Base-by-base conservation (phyloP, 176 grass and related monocot genomes). In the Musa beccarii region DNA sequence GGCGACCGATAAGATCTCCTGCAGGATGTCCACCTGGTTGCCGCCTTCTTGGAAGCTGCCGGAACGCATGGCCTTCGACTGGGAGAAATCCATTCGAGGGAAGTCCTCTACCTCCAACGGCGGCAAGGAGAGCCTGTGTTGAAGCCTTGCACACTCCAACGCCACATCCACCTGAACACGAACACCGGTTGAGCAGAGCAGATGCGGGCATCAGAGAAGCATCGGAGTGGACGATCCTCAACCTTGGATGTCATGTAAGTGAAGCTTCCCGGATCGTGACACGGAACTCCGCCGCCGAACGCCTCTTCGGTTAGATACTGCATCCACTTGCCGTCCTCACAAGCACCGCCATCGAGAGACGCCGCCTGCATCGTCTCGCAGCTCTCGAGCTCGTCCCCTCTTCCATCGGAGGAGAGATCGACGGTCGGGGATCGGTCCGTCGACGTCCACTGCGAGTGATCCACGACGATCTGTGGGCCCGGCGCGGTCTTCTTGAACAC, bases 401-500 rank as follows among this genome's bases (percentile, higher is more conserved):
- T 93, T 84, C 80, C 90, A 55, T 93, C 88, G 21, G 84, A 81
- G 34, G 88, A 92, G 51, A 83, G 2, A 25, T 90, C 85, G 55
- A 81, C 65, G 0, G 89, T 87, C 21, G 89, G 84, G 49, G 88
- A 89, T 26, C 80, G 86, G 66, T 93, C 82, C 1, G 76, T 85
- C n/a, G 77, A 19, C 1, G 51, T 76, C 95, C 90, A 94, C 71
- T 87, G 88, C 68, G 78, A 82, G 21, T 83, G 81, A 34, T 99
- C 86, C 70, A 92, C 96, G 13, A 89, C 86, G 68, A 99, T 95
- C 71, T 95, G 94, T 12, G 90, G 88, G 59, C 86, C 83, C 2
- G 90, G 96, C 0, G 83, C 86, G 1, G 85, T 89, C 78, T 99
- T 99, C 85, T 99, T 99, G 74, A 94, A 99, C 54, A 99, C 87